Evolutionary conservation across 345 rosid genomes (phyloP).

Genomic region (thale cress (Arabidopsis thaliana)): DNA sequence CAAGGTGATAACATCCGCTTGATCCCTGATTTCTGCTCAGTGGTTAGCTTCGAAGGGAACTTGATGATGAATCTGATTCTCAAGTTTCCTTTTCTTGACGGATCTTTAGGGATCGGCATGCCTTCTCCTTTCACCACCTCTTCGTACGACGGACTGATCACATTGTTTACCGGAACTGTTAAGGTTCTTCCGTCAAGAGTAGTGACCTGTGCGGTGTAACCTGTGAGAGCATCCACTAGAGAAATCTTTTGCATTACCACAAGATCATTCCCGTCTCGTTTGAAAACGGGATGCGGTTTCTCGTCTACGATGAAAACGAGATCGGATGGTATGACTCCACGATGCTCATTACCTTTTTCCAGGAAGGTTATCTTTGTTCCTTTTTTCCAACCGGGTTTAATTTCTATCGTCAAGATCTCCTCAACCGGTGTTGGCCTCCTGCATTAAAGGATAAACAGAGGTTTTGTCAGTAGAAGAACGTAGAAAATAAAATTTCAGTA

Average conservation of each 20-base stretch:
- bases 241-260: slow-evolving; percentile 62
- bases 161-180: slow-evolving; percentile 53
- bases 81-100: slow-evolving; percentile 75
- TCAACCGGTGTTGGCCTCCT: slow-evolving; percentile 75
- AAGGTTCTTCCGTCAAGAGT: slow-evolving; percentile 77
- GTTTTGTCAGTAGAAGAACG: background rate
- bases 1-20: slow-evolving; percentile 58
- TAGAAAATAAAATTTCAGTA: background rate
- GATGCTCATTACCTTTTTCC: slow-evolving; percentile 78
- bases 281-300: slow-evolving; percentile 80
- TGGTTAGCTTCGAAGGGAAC: slow-evolving; percentile 73
- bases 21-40: slow-evolving; percentile 74
- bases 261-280: slow-evolving; percentile 91
- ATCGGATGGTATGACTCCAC: slow-evolving; percentile 70
- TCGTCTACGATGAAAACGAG: slow-evolving; percentile 80
- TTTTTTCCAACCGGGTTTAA: slow-evolving; percentile 92
- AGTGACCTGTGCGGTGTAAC: slow-evolving; percentile 62
- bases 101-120: slow-evolving; percentile 90
- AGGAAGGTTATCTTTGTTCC: slow-evolving; percentile 86
- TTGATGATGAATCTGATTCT: slow-evolving; percentile 79
- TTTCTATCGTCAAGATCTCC: slow-evolving; percentile 75
- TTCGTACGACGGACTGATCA: slow-evolving; percentile 77
- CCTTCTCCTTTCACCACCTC: slow-evolving; percentile 89
- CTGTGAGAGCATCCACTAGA: slow-evolving; percentile 84
- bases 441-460: background rate